Base-by-base conservation (phyloP, 164 flowering plant species). In the Sextonia rubra region DNA sequence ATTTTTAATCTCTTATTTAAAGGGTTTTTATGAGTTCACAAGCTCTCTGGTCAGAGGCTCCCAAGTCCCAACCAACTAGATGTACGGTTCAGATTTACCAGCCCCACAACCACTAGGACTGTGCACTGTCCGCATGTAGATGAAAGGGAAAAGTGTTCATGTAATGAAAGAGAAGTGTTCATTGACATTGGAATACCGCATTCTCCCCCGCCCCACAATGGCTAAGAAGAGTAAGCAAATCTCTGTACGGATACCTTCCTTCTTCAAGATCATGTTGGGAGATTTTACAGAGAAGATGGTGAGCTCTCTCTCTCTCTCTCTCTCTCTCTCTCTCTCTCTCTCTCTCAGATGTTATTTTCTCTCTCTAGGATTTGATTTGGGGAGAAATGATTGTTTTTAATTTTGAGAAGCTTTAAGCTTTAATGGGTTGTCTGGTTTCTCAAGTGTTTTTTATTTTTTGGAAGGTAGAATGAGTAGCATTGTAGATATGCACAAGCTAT, bases 201-300 rank as follows among this genome's bases (percentile, higher is more conserved):
- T 12, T 47, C 49, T 47, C 49, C 6, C 49, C 0, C 49, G 12
- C 49, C 12, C 2, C 12, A 12, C 6, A 52, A 52, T 52, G 58
- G 58, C 58, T 52, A 5, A 3, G 20, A 3, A 5, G 6, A 3
- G 6, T 15, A 4, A 15, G 6, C 58, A 52, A 52, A 4, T 52
- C 58, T 20, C 22, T 17, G 11, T 68, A 37, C 37, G 37, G n/a
- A 27, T n/a, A 27, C 29, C 24, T 18, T 30, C 37, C 27, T 72
- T 72, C 75, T 72, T 64, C 26, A 72, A 72, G 62, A 25, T 72
- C 47, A 5, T 72, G 24, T 17, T 63, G 44, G 75, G 63, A 5
- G 29, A 27, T 48, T 64, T 47, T 68, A 62, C 29, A 2, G 25
- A 25, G 25, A 22, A 25, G 60, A 47, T 72, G 56, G 74, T 72